A percentile compares a stretch with the other conserved stretches of the same genome.
Evolutionary conservation across 345 rosid genomes (phyloP).

Genomic region (Citrus maxima): DNA sequence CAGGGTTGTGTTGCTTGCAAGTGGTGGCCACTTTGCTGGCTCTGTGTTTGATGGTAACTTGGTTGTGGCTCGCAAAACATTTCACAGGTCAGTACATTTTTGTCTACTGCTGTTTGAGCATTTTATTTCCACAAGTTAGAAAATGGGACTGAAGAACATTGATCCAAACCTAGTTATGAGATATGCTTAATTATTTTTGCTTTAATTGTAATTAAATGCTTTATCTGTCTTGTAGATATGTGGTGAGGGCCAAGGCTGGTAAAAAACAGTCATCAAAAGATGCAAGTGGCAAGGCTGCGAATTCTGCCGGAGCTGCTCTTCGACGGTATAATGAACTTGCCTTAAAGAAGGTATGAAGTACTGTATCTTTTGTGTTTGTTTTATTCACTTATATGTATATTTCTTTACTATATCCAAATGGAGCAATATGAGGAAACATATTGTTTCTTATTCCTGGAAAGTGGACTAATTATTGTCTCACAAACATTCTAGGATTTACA

Average conservation of each 20-base stretch:
- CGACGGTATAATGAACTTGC: slow-evolving; percentile 92
- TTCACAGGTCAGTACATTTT: slow-evolving; percentile 66
- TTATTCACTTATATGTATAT: background rate
- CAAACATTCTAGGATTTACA: slow-evolving; percentile 65
- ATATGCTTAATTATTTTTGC: slow-evolving; percentile 9
- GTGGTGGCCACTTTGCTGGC: slow-evolving; percentile 94
- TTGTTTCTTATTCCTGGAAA: slow-evolving; percentile 4
- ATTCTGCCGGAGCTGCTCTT: slow-evolving; percentile 97
- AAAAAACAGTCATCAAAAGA: slow-evolving; percentile 93
- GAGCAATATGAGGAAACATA: background rate
- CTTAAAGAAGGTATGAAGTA: slow-evolving; percentile 70
- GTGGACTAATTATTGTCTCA: slow-evolving; percentile 10
- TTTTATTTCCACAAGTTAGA: background rate
- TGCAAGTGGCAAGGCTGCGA: slow-evolving; percentile 71
- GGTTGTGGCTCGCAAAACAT: slow-evolving; percentile 80
- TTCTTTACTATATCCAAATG: background rate
- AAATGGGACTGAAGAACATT: background rate
- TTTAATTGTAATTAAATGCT: slow-evolving; percentile 1
- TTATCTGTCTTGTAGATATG: slow-evolving; percentile 56
- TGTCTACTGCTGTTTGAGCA: background rate
- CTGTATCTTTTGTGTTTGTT: background rate
- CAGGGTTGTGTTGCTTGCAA: slow-evolving; percentile 75
- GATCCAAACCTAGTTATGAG: background rate
- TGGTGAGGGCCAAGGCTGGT: slow-evolving; percentile 98
- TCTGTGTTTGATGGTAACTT: slow-evolving; percentile 72